Conservation (phyloP, 2,329 filamentous ascomycete species). For the Bipolaris oryzae region DNA sequence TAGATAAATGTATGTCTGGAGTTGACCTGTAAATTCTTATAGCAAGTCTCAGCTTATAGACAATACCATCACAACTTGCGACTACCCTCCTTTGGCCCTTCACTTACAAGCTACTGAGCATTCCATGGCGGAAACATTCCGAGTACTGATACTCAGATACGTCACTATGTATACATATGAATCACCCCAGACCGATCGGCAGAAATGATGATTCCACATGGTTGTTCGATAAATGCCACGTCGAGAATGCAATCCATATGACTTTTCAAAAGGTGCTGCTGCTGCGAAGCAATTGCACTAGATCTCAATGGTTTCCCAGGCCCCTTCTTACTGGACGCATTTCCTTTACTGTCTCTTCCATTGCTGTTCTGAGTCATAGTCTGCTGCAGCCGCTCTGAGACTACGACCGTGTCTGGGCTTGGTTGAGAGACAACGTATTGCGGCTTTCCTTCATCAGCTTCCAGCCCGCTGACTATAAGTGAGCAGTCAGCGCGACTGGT, state of each 20-base stretch:
- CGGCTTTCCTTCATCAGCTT: slow-evolving; percentile 72
- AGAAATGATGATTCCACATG: slow-evolving; percentile 91
- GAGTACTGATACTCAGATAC: too few species aligned
- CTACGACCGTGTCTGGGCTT: slow-evolving; percentile 49
- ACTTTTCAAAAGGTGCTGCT: slow-evolving; percentile 82
- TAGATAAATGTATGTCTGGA: not conserved
- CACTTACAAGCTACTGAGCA: too few species aligned
- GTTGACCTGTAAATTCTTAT: slow-evolving; percentile 1
- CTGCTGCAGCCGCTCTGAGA: slow-evolving; percentile 46
- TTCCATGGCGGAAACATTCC: too few species aligned
- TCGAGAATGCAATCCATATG: slow-evolving; percentile 90
- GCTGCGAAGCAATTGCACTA: slow-evolving; percentile 90
- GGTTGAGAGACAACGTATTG: slow-evolving; percentile 60
- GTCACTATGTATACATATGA: slow-evolving; percentile 72
- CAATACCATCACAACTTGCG: not conserved
- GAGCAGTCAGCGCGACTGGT: slow-evolving; percentile 78
- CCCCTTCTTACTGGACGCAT: slow-evolving; percentile 45
- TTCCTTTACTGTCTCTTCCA: slow-evolving; percentile 34
- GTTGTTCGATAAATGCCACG: slow-evolving; percentile 83
- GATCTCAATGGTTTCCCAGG: slow-evolving; percentile 66
- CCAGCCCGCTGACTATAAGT: slow-evolving; percentile 78
- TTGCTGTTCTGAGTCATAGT: slow-evolving; percentile 20
- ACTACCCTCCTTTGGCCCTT: too few species aligned
- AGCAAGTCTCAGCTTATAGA: not conserved
- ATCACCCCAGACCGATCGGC: slow-evolving; percentile 88